Evolutionary conservation across 257 asterid species (phyloP).

Genomic region (Salvia miltiorrhiza): DNA sequence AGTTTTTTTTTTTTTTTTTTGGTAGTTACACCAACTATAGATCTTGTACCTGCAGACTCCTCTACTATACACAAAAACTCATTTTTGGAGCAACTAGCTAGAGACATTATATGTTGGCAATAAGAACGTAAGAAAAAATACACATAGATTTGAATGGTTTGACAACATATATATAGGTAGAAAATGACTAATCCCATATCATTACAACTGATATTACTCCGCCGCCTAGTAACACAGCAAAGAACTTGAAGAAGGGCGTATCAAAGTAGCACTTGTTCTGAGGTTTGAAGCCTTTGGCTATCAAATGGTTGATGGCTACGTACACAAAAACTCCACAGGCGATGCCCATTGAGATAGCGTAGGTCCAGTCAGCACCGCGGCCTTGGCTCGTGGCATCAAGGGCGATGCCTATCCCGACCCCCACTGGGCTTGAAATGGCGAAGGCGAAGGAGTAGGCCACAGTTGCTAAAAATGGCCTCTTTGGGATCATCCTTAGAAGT

Average conservation of each 20-base stretch:
- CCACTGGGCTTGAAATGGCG: slow-evolving; percentile 79
- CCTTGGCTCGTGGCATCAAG: slow-evolving; percentile 79
- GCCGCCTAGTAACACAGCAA: slow-evolving; percentile 72
- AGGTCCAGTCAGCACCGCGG: slow-evolving; percentile 62
- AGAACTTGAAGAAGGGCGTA: slow-evolving; percentile 62
- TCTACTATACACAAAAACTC: not conserved
- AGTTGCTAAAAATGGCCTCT: slow-evolving; percentile 68
- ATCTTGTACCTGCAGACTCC: slow-evolving; percentile 24
- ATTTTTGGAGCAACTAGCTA: not conserved
- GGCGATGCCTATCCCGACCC: slow-evolving; percentile 87
- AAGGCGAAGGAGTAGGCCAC: slow-evolving; percentile 72
- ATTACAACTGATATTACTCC: slow-evolving; percentile 74
- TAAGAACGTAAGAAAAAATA: not conserved
- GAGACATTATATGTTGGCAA: not conserved
- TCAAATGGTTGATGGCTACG: slow-evolving; percentile 79
- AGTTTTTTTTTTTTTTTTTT: not conserved
- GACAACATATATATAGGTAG: not conserved
- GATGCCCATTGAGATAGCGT: slow-evolving; percentile 77
- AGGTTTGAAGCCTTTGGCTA: slow-evolving; percentile 71
- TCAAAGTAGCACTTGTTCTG: slow-evolving; percentile 38
- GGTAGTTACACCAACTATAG: slow-evolving; percentile 38
- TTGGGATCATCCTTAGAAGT: slow-evolving; percentile 77
- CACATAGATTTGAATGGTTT: not conserved
- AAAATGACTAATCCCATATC: slow-evolving; percentile 68
- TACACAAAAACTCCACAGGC: slow-evolving; percentile 81